Percentiles rank a stretch among this genome's conserved stretches.
Evolutionary conservation across 768 basidiomycete species (phyloP).

Genomic region (Trametopsis cervina): DNA sequence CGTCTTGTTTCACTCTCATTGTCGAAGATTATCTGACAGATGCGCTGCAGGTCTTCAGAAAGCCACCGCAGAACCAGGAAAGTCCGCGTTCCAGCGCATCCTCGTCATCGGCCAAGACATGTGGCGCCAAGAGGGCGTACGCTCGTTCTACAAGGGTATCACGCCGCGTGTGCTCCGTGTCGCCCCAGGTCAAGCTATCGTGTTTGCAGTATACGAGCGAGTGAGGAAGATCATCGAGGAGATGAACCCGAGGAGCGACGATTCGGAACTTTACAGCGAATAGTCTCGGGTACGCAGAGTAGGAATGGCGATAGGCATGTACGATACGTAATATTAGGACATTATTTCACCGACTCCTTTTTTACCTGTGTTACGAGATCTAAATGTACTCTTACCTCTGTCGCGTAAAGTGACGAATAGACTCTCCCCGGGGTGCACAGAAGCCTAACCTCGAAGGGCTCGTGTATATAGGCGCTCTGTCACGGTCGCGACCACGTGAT

Average conservation of each 20-base stretch:
- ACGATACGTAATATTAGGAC: too few species aligned
- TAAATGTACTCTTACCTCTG: too few species aligned
- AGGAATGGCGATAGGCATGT: neutral
- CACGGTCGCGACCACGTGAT: too few species aligned
- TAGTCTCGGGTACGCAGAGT: slow-evolving; percentile 19
- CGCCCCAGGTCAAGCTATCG: slow-evolving; percentile 94
- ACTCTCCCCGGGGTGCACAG: too few species aligned
- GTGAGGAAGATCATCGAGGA: slow-evolving; percentile 71
- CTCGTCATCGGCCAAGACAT: slow-evolving; percentile 79
- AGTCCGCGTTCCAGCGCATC: slow-evolving; percentile 76
- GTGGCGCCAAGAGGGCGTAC: slow-evolving; percentile 85
- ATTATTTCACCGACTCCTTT: too few species aligned
- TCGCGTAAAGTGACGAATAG: too few species aligned
- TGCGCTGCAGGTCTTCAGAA: slow-evolving; percentile 72
- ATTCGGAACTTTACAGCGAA: slow-evolving; percentile 65
- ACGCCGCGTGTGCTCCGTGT: slow-evolving; percentile 94
- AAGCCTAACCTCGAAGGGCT: too few species aligned
- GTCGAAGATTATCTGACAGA: too few species aligned
- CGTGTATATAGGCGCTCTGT: too few species aligned
- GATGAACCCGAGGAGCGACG: slow-evolving; percentile 42
- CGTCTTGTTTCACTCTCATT: slow-evolving; percentile 22
- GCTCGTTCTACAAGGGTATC: slow-evolving; percentile 97
- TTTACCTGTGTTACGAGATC: too few species aligned
- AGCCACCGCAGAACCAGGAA: slow-evolving; percentile 62
- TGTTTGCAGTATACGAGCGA: slow-evolving; percentile 95